phyloP scores from a whole-genome alignment of 495 filamentous ascomycete genomes.

The Halenospora varia region DNA sequence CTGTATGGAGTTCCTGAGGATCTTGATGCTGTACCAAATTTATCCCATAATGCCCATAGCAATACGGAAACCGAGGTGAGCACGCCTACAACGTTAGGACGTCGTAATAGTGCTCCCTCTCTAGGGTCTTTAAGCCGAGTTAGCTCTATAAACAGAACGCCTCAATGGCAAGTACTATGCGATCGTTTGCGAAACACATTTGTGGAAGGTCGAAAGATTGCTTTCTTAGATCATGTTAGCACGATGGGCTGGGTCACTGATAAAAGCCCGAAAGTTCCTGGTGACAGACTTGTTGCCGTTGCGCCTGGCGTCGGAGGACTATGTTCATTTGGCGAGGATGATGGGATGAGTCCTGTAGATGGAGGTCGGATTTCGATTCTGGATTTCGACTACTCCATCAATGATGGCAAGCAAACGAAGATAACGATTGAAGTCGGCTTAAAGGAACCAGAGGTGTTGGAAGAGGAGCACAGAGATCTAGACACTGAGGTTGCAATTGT shows the following conservation, averaged over 20 bases:
- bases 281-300: constrained; percentile 66
- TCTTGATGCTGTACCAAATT: constrained; percentile 48
- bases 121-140: constrained; percentile 11
- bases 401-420: constrained; percentile 50
- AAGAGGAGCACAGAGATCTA: constrained; percentile 72
- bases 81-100: constrained; percentile 25
- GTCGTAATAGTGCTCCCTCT: constrained; percentile 25
- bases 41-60: constrained; percentile 13
- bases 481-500: constrained; percentile 81
- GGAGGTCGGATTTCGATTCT: constrained; percentile 74
- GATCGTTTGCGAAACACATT: constrained; percentile 63
- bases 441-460: constrained; percentile 60
- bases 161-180: constrained; percentile 67
- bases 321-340: constrained; percentile 57
- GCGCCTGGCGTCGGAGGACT: constrained; percentile 69
- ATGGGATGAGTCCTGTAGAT: constrained; percentile 72
- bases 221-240: constrained; percentile 50
- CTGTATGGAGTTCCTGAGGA: constrained; percentile 76
- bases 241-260: constrained; percentile 60
- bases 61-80: constrained; percentile 25
- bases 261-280: constrained; percentile 36
- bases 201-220: constrained; percentile 53
- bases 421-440: constrained; percentile 73
- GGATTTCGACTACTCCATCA: constrained; percentile 63
- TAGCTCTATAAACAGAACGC: constrained; percentile 35